Conservation (phyloP, 2,329 filamentous ascomycete genomes). For the Trichophyton benhamiae region DNA sequence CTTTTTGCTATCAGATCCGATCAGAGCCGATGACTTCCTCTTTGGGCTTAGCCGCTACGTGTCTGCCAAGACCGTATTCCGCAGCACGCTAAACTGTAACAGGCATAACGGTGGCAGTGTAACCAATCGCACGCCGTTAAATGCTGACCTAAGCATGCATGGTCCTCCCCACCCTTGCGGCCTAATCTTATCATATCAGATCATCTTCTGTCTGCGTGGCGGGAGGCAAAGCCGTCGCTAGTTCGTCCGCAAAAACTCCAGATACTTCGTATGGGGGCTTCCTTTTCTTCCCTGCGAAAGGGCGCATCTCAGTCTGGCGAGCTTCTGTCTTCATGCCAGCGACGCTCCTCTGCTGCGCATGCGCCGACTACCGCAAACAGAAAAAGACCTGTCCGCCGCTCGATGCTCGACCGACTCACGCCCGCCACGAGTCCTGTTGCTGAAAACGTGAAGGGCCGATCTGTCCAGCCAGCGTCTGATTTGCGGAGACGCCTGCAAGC, state of each 20-base stretch:
- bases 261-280: neutral
- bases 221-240: neutral
- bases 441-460: neutral
- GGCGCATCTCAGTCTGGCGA: neutral
- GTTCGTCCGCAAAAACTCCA: neutral
- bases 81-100: neutral
- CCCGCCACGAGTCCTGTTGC: neutral
- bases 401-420: neutral
- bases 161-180: neutral
- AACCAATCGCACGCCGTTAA: neutral
- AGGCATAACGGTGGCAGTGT: neutral
- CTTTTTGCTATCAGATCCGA: conserved; percentile 3
- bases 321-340: neutral
- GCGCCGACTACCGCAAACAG: no score
- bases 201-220: neutral
- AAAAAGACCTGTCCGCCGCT: neutral
- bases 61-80: neutral
- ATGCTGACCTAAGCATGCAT: neutral
- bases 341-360: neutral
- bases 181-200: conserved; percentile 17
- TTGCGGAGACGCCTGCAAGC: conserved; percentile 1
- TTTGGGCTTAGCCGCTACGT: neutral
- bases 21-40: neutral
- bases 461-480: neutral
- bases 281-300: neutral